phyloP scores from a whole-genome alignment of 164 flowering plant species.

The Vitis amurensis region DNA sequence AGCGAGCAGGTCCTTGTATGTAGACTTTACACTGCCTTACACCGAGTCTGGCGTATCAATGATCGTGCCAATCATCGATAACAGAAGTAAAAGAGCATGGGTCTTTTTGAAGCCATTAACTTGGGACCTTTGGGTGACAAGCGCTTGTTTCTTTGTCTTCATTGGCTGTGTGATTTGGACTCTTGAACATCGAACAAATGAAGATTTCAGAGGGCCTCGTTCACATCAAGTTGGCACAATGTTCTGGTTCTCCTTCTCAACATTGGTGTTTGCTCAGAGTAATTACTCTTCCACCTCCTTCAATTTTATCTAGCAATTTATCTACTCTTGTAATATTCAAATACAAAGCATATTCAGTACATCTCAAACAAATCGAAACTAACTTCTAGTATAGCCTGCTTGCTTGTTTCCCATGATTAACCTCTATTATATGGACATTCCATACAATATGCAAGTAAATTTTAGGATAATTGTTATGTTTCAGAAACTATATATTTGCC shows the following conservation, averaged over 20 bases:
- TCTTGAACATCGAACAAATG: conserved; percentile 27
- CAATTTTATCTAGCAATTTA: too few relatives aligned
- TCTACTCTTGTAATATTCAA: too few relatives aligned
- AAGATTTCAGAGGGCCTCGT: conserved; percentile 25
- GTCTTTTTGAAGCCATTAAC: conserved; percentile 43
- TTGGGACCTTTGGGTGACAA: conserved; percentile 41
- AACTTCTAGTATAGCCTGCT: too few relatives aligned
- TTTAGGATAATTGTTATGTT: too few relatives aligned
- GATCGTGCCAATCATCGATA: conserved; percentile 32
- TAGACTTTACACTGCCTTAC: conserved; percentile 39
- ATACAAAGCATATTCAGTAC: too few relatives aligned
- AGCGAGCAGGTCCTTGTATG: conserved; percentile 31
- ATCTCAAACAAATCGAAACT: neutral
- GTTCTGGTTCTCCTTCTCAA: conserved; percentile 34
- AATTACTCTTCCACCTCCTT: neutral
- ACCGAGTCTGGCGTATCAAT: conserved; percentile 35
- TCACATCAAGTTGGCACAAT: conserved; percentile 24
- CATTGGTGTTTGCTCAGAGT: conserved; percentile 33
- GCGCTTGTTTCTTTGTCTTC: conserved; percentile 28
- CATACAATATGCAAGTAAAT: too few relatives aligned
- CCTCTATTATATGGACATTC: too few relatives aligned
- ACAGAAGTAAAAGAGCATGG: conserved; percentile 29
- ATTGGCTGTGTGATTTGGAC: conserved; percentile 25
- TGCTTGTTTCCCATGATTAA: too few relatives aligned
- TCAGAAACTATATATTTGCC: neutral